phyloP scores from a whole-genome alignment of 2,329 filamentous ascomycete genomes.

The Beauveria rudraprayagi region DNA sequence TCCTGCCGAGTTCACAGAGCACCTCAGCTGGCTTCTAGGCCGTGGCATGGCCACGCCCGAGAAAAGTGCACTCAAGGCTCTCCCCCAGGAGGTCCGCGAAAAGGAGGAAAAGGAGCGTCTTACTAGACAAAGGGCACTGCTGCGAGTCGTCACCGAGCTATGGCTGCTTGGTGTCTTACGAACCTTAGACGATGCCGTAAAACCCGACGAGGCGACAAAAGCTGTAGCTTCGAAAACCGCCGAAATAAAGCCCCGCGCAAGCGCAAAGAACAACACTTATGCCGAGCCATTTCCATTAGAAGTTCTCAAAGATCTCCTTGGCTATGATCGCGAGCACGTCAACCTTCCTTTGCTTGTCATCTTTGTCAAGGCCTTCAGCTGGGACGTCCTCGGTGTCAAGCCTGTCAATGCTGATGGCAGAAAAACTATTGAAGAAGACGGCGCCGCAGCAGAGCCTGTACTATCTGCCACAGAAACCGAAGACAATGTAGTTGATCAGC shows the following conservation, averaged over 20 bases:
- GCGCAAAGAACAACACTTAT: constrained; percentile 53
- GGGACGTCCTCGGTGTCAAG: constrained; percentile 85
- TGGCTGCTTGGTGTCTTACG: constrained; percentile 88
- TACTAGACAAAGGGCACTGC: constrained; percentile 71
- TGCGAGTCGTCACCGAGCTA: constrained; percentile 87
- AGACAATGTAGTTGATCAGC: constrained; percentile 46
- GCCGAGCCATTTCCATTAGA: constrained; percentile 92
- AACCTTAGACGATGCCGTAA: constrained; percentile 62
- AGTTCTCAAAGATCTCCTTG: constrained; percentile 92
- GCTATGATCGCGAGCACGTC: constrained; percentile 83
- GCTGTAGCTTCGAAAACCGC: constrained; percentile 55
- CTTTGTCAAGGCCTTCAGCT: constrained; percentile 93
- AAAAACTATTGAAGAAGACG: constrained; percentile 62
- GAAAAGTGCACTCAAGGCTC: constrained; percentile 68
- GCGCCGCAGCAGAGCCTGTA: constrained; percentile 14
- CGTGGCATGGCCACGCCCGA: constrained; percentile 88
- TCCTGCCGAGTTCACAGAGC: constrained; percentile 79
- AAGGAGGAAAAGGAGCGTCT: constrained; percentile 94
- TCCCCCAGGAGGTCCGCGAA: constrained; percentile 76
- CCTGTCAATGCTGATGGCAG: constrained; percentile 65
- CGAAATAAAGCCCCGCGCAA: constrained; percentile 47
- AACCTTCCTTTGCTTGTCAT: constrained; percentile 88
- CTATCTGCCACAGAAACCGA: constrained; percentile 33
- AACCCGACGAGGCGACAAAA: constrained; percentile 56
- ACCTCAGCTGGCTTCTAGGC: constrained; percentile 85